Evolutionary conservation across 2,329 filamentous ascomycete species (phyloP).

Genomic region (Rhynchosporium secalis): DNA sequence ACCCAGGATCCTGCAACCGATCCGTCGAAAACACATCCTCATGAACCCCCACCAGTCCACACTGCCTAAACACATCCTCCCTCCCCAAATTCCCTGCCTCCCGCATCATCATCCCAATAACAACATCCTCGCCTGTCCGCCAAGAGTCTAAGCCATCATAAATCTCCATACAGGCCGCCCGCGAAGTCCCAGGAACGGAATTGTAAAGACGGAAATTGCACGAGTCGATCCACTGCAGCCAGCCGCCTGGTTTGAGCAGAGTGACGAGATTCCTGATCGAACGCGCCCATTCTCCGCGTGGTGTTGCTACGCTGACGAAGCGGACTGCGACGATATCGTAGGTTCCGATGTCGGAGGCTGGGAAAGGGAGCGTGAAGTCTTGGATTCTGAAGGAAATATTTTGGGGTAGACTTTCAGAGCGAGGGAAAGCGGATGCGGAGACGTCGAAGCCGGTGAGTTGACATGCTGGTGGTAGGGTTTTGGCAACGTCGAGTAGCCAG

Average conservation of each 20-base stretch:
- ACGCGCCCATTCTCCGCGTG: constrained; percentile 17
- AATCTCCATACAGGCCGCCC: constrained; percentile 19
- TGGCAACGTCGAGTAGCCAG: constrained; percentile 43
- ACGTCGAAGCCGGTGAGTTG: constrained; percentile 34
- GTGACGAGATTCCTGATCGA: constrained; percentile 14
- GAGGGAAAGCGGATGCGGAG: constrained; percentile 30
- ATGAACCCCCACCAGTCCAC: constrained; percentile 18
- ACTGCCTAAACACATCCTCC: constrained; percentile 10
- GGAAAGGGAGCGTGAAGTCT: constrained; percentile 33
- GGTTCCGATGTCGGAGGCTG: constrained; percentile 26
- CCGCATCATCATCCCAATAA: constrained; percentile 21
- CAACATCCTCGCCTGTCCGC: constrained; percentile 15
- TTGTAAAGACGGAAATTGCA: constrained; percentile 23
- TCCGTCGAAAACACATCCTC: constrained; percentile 24
- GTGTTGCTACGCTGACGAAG: constrained; percentile 32
- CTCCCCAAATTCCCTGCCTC: constrained; percentile 13
- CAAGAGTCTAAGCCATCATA: constrained; percentile 18
- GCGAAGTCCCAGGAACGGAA: constrained; percentile 10
- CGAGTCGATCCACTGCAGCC: constrained; percentile 25
- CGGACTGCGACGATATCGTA: constrained; percentile 37
- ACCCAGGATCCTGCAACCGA: constrained; percentile 9
- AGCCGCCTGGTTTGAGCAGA: constrained; percentile 20
- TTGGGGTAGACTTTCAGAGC: constrained; percentile 13
- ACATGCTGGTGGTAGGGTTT: constrained; percentile 8
- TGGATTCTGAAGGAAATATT: constrained; percentile 33